Evolutionary conservation across 139 green algal genomes (phyloP).

Genomic region (Tetraselmis chui): DNA sequence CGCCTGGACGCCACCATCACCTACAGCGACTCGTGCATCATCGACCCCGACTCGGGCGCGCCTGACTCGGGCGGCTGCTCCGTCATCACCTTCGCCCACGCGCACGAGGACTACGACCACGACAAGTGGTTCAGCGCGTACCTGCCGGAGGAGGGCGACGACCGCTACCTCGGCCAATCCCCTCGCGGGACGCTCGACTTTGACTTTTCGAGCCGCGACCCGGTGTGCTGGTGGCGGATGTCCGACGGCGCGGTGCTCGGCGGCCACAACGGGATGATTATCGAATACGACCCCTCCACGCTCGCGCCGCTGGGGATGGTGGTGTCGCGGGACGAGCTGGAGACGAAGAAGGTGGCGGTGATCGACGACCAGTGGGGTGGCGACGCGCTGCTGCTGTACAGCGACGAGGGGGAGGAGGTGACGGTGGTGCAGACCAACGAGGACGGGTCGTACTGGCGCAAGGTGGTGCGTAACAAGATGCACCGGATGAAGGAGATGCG

Average conservation of each 20-base stretch:
- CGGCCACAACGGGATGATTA: constrained; percentile 22
- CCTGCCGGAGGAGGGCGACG: constrained; percentile 9
- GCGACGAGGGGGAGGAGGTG: constrained; percentile 5
- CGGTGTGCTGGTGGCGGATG: constrained; percentile 16
- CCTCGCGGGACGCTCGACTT: constrained; percentile 1
- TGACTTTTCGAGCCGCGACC: constrained; percentile 15
- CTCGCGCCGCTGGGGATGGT: constrained; percentile 19
- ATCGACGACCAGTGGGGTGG: constrained; percentile 21
- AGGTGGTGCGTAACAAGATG: constrained; percentile 25
- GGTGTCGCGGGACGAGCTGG: constrained; percentile 13
- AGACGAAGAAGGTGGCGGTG: constrained; percentile 13
- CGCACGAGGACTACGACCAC: constrained; percentile 22
- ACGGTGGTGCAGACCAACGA: constrained; percentile 22
- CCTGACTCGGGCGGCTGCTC: constrained; percentile 3
- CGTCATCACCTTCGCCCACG: constrained; percentile 12
- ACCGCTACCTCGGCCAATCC: constrained; percentile 8
- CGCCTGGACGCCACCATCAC: constrained; percentile 14
- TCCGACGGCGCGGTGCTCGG: constrained; percentile 13
- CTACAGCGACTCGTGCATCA: constrained; percentile 9
- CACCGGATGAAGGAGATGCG: constrained; percentile 20
- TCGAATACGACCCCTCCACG: constrained; percentile 19
- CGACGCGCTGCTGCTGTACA: constrained; percentile 12
- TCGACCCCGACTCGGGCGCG: background rate
- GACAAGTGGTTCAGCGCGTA: constrained; percentile 18
- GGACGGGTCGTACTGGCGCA: constrained; percentile 18